Evolutionary conservation across 2,329 filamentous ascomycete species (phyloP), one percentile per base, ranked within the genome.

Genomic region (Colletotrichum echinochloae): DNA sequence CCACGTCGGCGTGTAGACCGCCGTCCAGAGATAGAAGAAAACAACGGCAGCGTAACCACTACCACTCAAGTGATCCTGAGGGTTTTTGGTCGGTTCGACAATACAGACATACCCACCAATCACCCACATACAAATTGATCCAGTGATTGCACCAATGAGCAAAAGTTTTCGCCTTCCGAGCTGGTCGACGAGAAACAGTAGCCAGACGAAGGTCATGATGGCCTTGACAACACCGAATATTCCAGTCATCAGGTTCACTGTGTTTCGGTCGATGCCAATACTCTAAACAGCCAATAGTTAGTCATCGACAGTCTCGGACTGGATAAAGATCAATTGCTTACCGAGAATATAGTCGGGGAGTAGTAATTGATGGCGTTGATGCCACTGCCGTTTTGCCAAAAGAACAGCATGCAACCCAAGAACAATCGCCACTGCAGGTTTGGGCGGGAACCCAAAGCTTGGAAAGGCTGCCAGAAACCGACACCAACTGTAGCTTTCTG

Each of bases 171-270:
- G 74, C 55, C 77, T 65, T n/a, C 77, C 77, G n/a, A 78, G 65
- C 30, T 84, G 85, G 74, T 92, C 90, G 72, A 92, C 89, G 35
- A 91, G 82, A 77, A 87, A 88, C 44, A 92, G 80, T 6, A 92
- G 83, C 87, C 89, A 92, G 73, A 91, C 74, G 33, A 92, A 79
- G 0, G 90, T 91, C 67, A 90, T 81, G 6, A 86, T 81, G 0
- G 89, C 91, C 82, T 91, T 91, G 74, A 92, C 86, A 2, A 91
- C 88, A 28, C 90, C 90, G 72, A 91, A 92, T 61, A 92, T 86
- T 28, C 90, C 90, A 0, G 90, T 92, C 11, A 89, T 90, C 44
- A 92, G 81, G 70, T 71, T 69, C 14, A 71, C 69, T 2, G 69
- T 71, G 37, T 60, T 60, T 1, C 30, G 30, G 18, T 71, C 69